Base-by-base conservation (phyloP, 2,329 filamentous ascomycete genomes). In the Hymenoscyphus scutula region DNA sequence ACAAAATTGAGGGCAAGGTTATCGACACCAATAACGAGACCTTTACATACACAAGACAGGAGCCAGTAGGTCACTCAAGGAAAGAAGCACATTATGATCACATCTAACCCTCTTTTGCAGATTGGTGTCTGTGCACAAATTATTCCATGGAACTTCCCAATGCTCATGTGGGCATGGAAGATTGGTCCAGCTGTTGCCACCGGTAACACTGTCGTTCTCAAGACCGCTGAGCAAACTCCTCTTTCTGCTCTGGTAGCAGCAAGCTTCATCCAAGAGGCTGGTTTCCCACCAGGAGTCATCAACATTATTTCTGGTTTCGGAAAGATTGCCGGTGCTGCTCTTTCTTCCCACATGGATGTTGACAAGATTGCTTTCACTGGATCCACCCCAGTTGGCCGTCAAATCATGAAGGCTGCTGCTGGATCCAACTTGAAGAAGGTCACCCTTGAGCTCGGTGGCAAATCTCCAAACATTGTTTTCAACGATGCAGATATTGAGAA, bases 91-190 rank as follows among this genome's bases (percentile, higher is more conserved):
- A 19, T 25, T 19, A 34, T 25, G 8, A 23, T 23, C 7, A 48
- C 7, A 48, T 48, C 41, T 48, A 48, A 48, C 41, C 23, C 6
- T 1, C 38, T 59, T 45, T 37, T 32, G 11, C 23, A 75, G 73
- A 80, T 85, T 71, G 86, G 86, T 75, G 86, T 89, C 60, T 88
- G 87, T 73, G 88, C 84, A 74, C 87, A 89, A 76, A 90, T 90
- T 71, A 89, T 90, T 69, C 87, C 87, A 64, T 89, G 86, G 86
- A 89, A 89, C 77, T 89, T 88, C 78, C 86, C 86, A 25, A 75
- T 89, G 27, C 81, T 85, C 68, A 88, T 89, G 85, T 84, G 75
- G 79, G 57, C 63, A 65, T 90, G 88, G 88, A 90, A 90, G 81
- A 84, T 86, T 71, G 84, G 81, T 64, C 84, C 84, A 61, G 84